A percentile compares a stretch with the other conserved stretches of the same genome.
Evolutionary conservation across 1,284 basidiomycete species (phyloP).

Genomic region (Xerocomus nothofagi): DNA sequence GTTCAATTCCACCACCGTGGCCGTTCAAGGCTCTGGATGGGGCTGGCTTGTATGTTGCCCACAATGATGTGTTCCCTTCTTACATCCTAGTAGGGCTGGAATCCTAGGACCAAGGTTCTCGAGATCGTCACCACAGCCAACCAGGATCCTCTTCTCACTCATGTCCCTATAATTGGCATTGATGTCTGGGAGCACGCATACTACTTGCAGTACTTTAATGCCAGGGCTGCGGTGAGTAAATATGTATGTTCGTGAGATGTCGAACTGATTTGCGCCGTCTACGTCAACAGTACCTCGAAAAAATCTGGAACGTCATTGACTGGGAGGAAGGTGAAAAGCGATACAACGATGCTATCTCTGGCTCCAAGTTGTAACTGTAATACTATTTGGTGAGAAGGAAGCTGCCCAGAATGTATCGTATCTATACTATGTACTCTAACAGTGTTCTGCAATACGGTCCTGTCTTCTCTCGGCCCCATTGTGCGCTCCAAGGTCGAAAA

Average conservation of each 20-base stretch:
- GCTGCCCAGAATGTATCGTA: background rate
- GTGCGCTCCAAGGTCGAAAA: too few species aligned
- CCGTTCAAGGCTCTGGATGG: slow-evolving; percentile 92
- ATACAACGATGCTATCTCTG: slow-evolving; percentile 47
- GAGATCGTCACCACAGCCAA: slow-evolving; percentile 81
- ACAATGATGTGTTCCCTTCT: background rate
- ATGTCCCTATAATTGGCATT: slow-evolving; percentile 82
- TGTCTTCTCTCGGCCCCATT: background rate
- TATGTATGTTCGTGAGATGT: slow-evolving; percentile 10
- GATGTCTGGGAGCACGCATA: slow-evolving; percentile 88
- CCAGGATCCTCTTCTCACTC: slow-evolving; percentile 84
- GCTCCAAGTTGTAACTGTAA: slow-evolving; percentile 33
- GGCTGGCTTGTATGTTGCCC: slow-evolving; percentile 77
- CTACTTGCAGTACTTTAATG: slow-evolving; percentile 80
- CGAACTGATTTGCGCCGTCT: background rate
- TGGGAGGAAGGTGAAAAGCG: slow-evolving; percentile 77
- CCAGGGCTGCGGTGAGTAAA: slow-evolving; percentile 60
- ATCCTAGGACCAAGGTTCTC: slow-evolving; percentile 63
- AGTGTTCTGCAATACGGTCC: background rate
- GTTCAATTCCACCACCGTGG: slow-evolving; percentile 74
- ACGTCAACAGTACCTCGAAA: slow-evolving; percentile 61
- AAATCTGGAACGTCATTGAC: slow-evolving; percentile 82
- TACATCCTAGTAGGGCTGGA: slow-evolving; percentile 53
- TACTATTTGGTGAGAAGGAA: background rate
- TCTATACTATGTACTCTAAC: slow-evolving; percentile 8